Evolutionary conservation across 352 stramenopile species (phyloP), one percentile per base, ranked within the genome.

Genomic region (Phytophthora cactorum): DNA sequence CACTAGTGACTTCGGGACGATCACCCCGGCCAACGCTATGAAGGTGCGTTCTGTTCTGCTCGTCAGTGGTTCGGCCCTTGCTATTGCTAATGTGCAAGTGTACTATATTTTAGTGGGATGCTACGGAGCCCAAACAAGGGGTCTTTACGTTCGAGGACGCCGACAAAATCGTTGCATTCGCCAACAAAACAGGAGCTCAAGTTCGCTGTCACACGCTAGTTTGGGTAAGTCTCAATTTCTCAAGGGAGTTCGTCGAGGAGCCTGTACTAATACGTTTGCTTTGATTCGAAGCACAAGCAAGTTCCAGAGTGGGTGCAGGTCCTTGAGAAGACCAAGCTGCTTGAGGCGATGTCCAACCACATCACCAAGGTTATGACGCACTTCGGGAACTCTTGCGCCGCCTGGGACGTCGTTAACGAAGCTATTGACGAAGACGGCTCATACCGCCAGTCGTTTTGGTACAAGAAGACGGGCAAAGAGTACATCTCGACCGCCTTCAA

Each of bases 371-470:
- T 75, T 34, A 75, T 75, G 68, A 69, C 68, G 31, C 71, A 78
- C 67, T 78, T 78, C 43, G 62, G 71, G 12, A 63, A 75, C 34
- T 67, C 58, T 7, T 78, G 71, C 47, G 58, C 31, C 14, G 45
- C 63, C 14, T 75, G 68, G 68, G 68, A 75, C 54, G 57, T 75
- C 32, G 58, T 75, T 8, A 69, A 59, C 31, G 71, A 78, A 38
- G 71, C 54, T 10, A 45, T 78, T 22, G 46, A 60, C 17, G 67
- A 75, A 17, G 67, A 78, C 45, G 71, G 60, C 4, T 72, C 60
- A 17, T 78, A 78, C 29, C 62, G 71, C 6, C 34, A 72, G 45
- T 78, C 71, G 1, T 78, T 79, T 29, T 79, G 72, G 72, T 79
- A 74, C 59, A 70, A 75, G 27, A 76, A 74, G 68, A 70, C 59